Percentiles rank a stretch among this genome's conserved stretches.
phyloP scores from a whole-genome alignment of 1,284 basidiomycete genomes.

The Bondarzewia mesenterica region DNA sequence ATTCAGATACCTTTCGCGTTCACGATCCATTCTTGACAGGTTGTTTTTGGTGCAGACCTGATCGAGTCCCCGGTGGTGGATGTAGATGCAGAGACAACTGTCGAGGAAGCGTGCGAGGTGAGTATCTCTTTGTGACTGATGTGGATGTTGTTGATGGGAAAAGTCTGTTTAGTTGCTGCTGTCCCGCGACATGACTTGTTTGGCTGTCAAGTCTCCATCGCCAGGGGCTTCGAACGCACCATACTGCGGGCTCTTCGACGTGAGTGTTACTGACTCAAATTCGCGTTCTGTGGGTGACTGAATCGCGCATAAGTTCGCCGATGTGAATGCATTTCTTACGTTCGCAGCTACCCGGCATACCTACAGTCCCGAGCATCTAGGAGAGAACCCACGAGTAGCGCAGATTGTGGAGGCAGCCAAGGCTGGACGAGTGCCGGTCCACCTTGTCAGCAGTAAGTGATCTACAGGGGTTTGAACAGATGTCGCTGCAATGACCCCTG shows the following conservation, averaged over 20 bases:
- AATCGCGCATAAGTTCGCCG: slow-evolving; percentile 49
- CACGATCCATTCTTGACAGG: not conserved
- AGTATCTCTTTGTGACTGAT: slow-evolving; percentile 14
- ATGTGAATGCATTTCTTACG: slow-evolving; percentile 76
- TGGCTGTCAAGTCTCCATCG: slow-evolving; percentile 43
- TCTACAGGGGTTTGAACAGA: slow-evolving; percentile 10
- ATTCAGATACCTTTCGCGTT: not conserved
- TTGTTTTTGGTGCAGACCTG: slow-evolving; percentile 35
- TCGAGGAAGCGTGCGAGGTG: slow-evolving; percentile 77
- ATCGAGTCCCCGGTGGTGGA: slow-evolving; percentile 56
- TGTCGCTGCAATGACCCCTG: not conserved
- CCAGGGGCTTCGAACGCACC: slow-evolving; percentile 18
- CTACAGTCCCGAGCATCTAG: slow-evolving; percentile 47
- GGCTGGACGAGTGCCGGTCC: slow-evolving; percentile 61
- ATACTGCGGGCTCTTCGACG: slow-evolving; percentile 67
- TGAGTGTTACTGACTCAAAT: slow-evolving; percentile 25
- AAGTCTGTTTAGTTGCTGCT: slow-evolving; percentile 43
- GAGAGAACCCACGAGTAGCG: slow-evolving; percentile 47
- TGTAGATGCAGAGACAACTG: slow-evolving; percentile 57
- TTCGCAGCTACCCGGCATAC: slow-evolving; percentile 71
- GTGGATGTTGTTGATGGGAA: slow-evolving; percentile 3
- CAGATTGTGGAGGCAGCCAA: slow-evolving; percentile 66
- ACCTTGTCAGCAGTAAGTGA: slow-evolving; percentile 64
- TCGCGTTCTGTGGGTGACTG: not conserved
- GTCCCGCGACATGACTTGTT: slow-evolving; percentile 50